Conservation (phyloP, 805 yeast genomes). For the Wickerhamomyces tratensis region DNA sequence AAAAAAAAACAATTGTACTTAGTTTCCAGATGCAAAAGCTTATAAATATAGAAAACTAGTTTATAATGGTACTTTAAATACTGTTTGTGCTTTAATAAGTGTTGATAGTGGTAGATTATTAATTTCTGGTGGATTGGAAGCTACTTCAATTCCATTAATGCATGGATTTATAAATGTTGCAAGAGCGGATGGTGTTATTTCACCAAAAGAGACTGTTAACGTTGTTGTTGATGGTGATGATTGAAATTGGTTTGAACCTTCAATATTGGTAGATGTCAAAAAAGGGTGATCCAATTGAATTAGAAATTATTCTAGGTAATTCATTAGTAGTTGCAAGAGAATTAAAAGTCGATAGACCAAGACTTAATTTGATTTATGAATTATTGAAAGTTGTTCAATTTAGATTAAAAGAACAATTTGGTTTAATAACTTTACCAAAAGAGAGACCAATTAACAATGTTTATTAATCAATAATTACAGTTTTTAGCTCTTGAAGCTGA, state of each 20-base stretch:
- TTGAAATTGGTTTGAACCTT: constrained; percentile 46
- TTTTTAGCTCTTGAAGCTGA: too few relatives aligned
- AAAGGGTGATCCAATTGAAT: constrained; percentile 55
- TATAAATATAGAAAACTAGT: constrained; percentile 56
- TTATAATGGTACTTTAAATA: constrained; percentile 56
- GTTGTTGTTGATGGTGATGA: constrained; percentile 43
- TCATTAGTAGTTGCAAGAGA: constrained; percentile 39
- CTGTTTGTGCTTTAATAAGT: constrained; percentile 47
- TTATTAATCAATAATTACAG: background rate
- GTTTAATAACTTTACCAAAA: constrained; percentile 29
- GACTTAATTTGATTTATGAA: constrained; percentile 44
- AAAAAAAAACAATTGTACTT: constrained; percentile 29
- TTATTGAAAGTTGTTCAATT: constrained; percentile 55
- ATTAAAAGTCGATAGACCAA: constrained; percentile 45
- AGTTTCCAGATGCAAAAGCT: constrained; percentile 32
- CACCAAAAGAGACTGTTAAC: constrained; percentile 37
- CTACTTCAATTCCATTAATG: constrained; percentile 45
- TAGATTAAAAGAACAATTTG: constrained; percentile 46
- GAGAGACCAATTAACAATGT: constrained; percentile 14
- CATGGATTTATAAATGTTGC: constrained; percentile 53
- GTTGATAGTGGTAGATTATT: constrained; percentile 44
- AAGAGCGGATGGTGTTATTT: constrained; percentile 46
- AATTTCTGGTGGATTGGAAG: constrained; percentile 27
- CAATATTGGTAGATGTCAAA: constrained; percentile 57
- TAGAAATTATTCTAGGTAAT: constrained; percentile 65